Conservation (phyloP, 176 grass and related monocot genomes). For the Metroxylon sagu region DNA sequence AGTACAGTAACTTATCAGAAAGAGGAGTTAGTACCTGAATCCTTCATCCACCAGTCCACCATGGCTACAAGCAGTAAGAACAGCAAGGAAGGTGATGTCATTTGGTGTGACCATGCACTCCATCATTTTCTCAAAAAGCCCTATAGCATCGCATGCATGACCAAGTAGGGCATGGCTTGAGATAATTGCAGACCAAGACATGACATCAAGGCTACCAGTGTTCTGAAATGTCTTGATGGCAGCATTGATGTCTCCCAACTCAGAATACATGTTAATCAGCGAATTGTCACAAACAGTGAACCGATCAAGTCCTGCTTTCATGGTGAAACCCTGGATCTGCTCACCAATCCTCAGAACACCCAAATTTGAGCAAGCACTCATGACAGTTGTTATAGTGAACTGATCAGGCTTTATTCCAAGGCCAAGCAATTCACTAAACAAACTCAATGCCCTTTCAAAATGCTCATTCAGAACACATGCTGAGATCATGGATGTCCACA, state of each 20-base stretch:
- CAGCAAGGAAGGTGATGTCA: conserved; percentile 34
- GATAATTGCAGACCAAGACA: conserved; percentile 61
- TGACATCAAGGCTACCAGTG: conserved; percentile 34
- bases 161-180: conserved; percentile 52
- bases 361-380: conserved; percentile 39
- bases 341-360: conserved; percentile 41
- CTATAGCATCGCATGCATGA: conserved; percentile 33
- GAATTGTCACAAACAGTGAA: conserved; percentile 53
- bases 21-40: conserved; percentile 40
- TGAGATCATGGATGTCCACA: conserved; percentile 68
- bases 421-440: conserved; percentile 46
- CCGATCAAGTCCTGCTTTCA: conserved; percentile 46
- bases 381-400: conserved; percentile 42
- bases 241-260: conserved; percentile 35
- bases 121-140: conserved; percentile 53
- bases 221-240: conserved; percentile 44
- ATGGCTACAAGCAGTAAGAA: conserved; percentile 64
- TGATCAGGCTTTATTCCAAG: conserved; percentile 30
- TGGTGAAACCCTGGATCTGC: conserved; percentile 47
- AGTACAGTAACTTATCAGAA: too few species aligned
- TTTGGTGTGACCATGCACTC: conserved; percentile 25
- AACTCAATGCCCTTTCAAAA: conserved; percentile 37
- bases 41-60: conserved; percentile 35
- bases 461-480: conserved; percentile 33
- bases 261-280: conserved; percentile 62